Percentiles rank a stretch among this genome's conserved stretches.
phyloP scores from a whole-genome alignment of 2,329 filamentous ascomycete genomes.

The Zymoseptoria passerinii region DNA sequence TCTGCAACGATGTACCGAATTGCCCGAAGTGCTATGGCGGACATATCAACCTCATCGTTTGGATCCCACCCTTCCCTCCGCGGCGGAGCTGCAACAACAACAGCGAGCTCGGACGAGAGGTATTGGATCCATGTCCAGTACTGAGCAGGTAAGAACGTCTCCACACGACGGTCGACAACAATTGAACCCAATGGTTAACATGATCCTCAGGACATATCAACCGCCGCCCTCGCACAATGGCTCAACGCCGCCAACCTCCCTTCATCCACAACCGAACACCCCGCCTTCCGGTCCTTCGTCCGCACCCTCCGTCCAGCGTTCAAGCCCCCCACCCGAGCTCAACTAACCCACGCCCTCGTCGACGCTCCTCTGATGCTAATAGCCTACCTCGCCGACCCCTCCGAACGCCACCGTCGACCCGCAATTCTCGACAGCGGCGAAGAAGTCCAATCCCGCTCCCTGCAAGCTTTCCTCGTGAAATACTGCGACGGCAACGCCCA shows the following conservation, averaged over 20 bases:
- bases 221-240: constrained; percentile 18
- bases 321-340: constrained; percentile 15
- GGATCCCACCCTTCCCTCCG: constrained; percentile 17
- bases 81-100: constrained; percentile 18
- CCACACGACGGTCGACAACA: not conserved
- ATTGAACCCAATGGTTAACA: not conserved
- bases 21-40: constrained; percentile 18
- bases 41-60: constrained; percentile 20
- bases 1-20: constrained; percentile 17
- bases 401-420: constrained; percentile 17
- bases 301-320: constrained; percentile 17
- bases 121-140: constrained; percentile 17
- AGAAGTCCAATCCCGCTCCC: constrained; percentile 17
- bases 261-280: constrained; percentile 14
- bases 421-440: constrained; percentile 19
- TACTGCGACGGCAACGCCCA: constrained; percentile 15
- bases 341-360: constrained; percentile 17
- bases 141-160: constrained; percentile 3
- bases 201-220: constrained; percentile 13
- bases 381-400: constrained; percentile 18
- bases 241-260: constrained; percentile 14
- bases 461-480: constrained; percentile 19
- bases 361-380: constrained; percentile 21
- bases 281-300: constrained; percentile 17
- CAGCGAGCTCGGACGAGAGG: constrained; percentile 18